phyloP scores from a whole-genome alignment of 306 rosid species.

The Vigna hirtella region DNA sequence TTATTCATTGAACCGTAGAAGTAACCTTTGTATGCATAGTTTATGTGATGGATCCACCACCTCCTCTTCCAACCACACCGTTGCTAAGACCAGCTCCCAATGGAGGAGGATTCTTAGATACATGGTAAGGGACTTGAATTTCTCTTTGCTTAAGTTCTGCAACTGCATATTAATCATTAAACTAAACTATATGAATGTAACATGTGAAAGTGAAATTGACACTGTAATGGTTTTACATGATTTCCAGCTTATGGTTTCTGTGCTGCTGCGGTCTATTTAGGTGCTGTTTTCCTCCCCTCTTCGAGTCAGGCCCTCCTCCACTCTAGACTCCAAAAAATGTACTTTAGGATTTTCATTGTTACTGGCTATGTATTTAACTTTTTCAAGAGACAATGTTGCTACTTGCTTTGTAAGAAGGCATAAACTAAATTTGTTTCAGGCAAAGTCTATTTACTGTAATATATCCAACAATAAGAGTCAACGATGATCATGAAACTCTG shows the following conservation, averaged over 20 bases:
- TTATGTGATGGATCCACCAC: constrained; percentile 63
- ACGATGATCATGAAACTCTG: too few species aligned
- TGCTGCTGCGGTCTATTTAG: constrained; percentile 78
- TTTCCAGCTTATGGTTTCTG: constrained; percentile 74
- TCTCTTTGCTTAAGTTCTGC: background rate
- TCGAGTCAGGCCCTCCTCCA: constrained; percentile 72
- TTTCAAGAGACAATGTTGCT: background rate
- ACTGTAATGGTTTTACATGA: constrained; percentile 1
- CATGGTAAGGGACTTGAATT: constrained; percentile 53
- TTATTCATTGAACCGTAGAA: background rate
- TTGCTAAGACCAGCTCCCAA: constrained; percentile 57
- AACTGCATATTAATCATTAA: background rate
- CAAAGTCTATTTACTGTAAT: too few species aligned
- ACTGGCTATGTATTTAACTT: background rate
- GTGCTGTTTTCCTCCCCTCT: constrained; percentile 79
- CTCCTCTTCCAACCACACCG: constrained; percentile 55
- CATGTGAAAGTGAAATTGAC: constrained; percentile 16
- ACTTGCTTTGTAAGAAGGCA: background rate
- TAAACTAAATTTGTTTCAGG: background rate
- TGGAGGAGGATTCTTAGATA: constrained; percentile 57
- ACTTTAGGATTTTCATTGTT: background rate
- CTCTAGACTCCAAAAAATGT: constrained; percentile 35
- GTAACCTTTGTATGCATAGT: background rate
- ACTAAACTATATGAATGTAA: background rate
- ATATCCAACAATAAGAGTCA: too few species aligned